Conservation (phyloP, 1,284 basidiomycete species). For the Boletellus sp. region DNA sequence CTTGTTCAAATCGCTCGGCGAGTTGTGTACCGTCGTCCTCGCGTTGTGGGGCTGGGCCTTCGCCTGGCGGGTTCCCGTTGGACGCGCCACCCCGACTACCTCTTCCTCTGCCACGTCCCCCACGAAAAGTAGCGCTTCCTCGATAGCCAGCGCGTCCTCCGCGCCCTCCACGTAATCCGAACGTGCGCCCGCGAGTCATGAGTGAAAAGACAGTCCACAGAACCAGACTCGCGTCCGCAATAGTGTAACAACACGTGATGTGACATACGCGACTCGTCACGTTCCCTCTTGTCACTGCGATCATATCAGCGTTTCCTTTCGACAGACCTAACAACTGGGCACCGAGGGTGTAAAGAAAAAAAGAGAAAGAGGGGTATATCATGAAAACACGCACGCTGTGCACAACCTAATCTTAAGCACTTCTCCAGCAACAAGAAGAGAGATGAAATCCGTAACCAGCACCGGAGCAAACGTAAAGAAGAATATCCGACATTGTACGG, state of each 20-base stretch:
- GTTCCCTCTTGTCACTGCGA: background rate
- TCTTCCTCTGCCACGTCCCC: slow-evolving; percentile 40
- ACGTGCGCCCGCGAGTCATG: slow-evolving; percentile 35
- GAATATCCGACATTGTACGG: background rate
- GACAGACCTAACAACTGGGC: background rate
- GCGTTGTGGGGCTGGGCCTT: slow-evolving; percentile 55
- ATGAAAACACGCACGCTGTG: slow-evolving; percentile 14
- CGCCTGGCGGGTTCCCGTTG: slow-evolving; percentile 41
- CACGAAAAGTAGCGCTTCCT: slow-evolving; percentile 38
- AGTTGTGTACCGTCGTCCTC: slow-evolving; percentile 86
- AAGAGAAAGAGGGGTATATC: slow-evolving; percentile 20
- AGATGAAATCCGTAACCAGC: slow-evolving; percentile 21
- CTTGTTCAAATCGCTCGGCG: slow-evolving; percentile 81
- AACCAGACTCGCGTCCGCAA: background rate
- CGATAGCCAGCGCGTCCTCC: slow-evolving; percentile 48
- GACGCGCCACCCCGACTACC: slow-evolving; percentile 51
- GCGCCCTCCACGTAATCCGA: slow-evolving; percentile 41
- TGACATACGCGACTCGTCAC: slow-evolving; percentile 30
- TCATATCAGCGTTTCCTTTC: background rate
- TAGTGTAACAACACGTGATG: slow-evolving; percentile 19
- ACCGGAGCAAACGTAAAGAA: slow-evolving; percentile 13
- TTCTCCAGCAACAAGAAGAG: slow-evolving; percentile 4
- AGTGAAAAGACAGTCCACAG: background rate
- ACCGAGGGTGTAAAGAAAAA: background rate
- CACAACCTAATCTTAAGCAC: slow-evolving; percentile 5